Base-by-base conservation (phyloP, 495 filamentous ascomycete genomes). In the Penicillium manginii region DNA sequence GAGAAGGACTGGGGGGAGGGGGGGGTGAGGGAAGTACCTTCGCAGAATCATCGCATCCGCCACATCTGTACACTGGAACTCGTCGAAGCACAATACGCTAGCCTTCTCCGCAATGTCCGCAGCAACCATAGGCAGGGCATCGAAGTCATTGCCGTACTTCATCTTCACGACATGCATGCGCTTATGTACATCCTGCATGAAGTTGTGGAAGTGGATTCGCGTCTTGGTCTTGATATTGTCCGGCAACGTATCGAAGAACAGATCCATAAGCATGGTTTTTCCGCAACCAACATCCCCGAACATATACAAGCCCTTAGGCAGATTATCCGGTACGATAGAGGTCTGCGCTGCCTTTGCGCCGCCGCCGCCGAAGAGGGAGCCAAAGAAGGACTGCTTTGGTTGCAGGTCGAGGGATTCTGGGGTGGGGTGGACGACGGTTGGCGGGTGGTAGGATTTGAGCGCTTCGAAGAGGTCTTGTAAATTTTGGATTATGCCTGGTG, bases 261-360 rank as follows among this genome's bases (percentile, higher is more conserved):
- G 80, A 68, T 99, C 96, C 94, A 99, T 98, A 61, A 99, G 78
- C 96, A 99, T 99, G 1, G 96, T 98, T 81, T 99, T 99, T 45
- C 96, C 96, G 66, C 91, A 93, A 21, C 96, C 96, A 10, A 99
- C 96, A 72, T 98, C 94, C 18, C 96, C 96, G 67, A 90, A 98
- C 78, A 99, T 88, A 67, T 98, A 98, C 37, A 98, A 71, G 0
- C 96, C 96, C 63, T 91, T 88, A 0, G 94, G 94, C 8, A 96
- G 80, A 62, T 88, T 82, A 52, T 81, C 68, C 19, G 92, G 86
- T 26, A 96, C 86, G n/a, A 78, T 73, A 14, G 62, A 55, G 12
- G 63, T 57, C 2, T 43, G 45, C 2, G 45, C 54, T 56, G 77
- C 69, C 53, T 73, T 74, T 8, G 64, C 57, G 10, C 68, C 71